Conservation (phyloP, 2,329 filamentous ascomycete species). For the Beauveria rudraprayagi region DNA sequence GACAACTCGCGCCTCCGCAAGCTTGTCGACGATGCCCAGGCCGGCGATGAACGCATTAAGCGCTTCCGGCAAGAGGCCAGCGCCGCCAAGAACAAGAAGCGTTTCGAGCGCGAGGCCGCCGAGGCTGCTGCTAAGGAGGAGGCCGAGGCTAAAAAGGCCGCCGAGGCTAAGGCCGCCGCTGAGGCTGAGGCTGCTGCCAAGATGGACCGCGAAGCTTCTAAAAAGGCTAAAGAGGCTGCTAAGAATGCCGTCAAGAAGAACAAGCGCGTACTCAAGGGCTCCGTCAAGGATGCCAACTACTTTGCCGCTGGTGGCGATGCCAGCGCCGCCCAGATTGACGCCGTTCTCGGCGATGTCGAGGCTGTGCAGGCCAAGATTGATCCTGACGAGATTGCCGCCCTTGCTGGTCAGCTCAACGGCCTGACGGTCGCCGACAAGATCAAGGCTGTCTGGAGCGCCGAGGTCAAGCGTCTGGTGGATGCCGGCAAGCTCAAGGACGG, state of each 20-base stretch:
- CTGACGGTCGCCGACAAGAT: slow-evolving; percentile 77
- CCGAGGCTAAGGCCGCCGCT: slow-evolving; percentile 69
- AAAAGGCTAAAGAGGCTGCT: slow-evolving; percentile 97
- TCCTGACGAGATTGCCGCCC: slow-evolving; percentile 75
- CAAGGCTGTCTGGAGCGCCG: slow-evolving; percentile 71
- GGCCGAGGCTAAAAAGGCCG: slow-evolving; percentile 72
- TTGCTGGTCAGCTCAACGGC: slow-evolving; percentile 72
- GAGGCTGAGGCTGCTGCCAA: slow-evolving; percentile 85
- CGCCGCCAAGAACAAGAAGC: slow-evolving; percentile 94
- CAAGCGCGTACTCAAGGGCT: slow-evolving; percentile 90
- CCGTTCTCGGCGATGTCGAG: slow-evolving; percentile 78
- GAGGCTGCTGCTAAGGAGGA: slow-evolving; percentile 83
- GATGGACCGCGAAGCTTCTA: slow-evolving; percentile 69
- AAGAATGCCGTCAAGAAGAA: slow-evolving; percentile 99
- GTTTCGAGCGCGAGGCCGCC: slow-evolving; percentile 80
- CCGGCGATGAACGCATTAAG: slow-evolving; percentile 92
- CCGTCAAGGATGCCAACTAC: slow-evolving; percentile 97
- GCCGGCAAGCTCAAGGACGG: slow-evolving; percentile 82
- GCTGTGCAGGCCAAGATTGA: slow-evolving; percentile 81
- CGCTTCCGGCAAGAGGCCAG: slow-evolving; percentile 87
- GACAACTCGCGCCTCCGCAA: slow-evolving; percentile 86
- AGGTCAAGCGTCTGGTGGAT: slow-evolving; percentile 68
- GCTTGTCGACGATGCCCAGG: slow-evolving; percentile 78
- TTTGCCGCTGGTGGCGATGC: slow-evolving; percentile 67
- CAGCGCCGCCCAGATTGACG: slow-evolving; percentile 70